Conservation (phyloP, 1,284 basidiomycete genomes). For the Pyrrhoderma noxium region DNA sequence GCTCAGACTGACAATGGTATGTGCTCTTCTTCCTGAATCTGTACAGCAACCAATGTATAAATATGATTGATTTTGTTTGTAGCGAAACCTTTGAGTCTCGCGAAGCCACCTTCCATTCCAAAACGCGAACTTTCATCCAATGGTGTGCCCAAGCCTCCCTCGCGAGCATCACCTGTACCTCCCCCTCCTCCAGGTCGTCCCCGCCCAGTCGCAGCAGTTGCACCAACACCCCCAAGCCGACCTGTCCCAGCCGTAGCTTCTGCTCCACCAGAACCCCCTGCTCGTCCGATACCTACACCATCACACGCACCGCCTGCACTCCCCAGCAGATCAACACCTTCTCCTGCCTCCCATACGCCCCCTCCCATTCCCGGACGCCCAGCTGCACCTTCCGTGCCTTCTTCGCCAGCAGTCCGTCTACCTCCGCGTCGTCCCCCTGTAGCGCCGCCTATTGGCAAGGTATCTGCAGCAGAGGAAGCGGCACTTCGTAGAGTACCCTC, state of each 20-base stretch:
- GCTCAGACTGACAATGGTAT: slow-evolving; percentile 54
- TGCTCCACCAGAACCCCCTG: slow-evolving; percentile 25
- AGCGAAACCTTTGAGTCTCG: slow-evolving; percentile 59
- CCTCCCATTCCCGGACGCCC: slow-evolving; percentile 25
- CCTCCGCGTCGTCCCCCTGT: slow-evolving; percentile 20
- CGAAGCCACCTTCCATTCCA: slow-evolving; percentile 63
- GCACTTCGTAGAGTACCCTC: slow-evolving; percentile 21
- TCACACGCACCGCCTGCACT: slow-evolving; percentile 18
- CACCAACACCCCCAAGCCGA: slow-evolving; percentile 27
- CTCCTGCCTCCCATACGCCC: slow-evolving; percentile 22
- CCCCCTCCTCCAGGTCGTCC: slow-evolving; percentile 20
- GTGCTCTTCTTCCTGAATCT: slow-evolving; percentile 23
- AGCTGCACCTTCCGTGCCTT: slow-evolving; percentile 28
- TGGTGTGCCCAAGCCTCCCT: slow-evolving; percentile 29
- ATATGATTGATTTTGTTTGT: slow-evolving; percentile 8
- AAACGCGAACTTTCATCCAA: slow-evolving; percentile 36
- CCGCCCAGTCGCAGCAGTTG: slow-evolving; percentile 23
- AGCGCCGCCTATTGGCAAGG: slow-evolving; percentile 25
- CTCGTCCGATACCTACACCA: slow-evolving; percentile 23
- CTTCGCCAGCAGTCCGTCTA: slow-evolving; percentile 27
- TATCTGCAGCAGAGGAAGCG: slow-evolving; percentile 22
- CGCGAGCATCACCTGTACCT: slow-evolving; percentile 25
- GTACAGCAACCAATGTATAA: slow-evolving; percentile 9
- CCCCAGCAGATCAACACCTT: slow-evolving; percentile 24
- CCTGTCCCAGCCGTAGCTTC: slow-evolving; percentile 21